These are phyloP conservation scores for Suillus decipiens DNA, from an alignment of 768 basidiomycete genomes.

Conservation along the genomic window DNA sequence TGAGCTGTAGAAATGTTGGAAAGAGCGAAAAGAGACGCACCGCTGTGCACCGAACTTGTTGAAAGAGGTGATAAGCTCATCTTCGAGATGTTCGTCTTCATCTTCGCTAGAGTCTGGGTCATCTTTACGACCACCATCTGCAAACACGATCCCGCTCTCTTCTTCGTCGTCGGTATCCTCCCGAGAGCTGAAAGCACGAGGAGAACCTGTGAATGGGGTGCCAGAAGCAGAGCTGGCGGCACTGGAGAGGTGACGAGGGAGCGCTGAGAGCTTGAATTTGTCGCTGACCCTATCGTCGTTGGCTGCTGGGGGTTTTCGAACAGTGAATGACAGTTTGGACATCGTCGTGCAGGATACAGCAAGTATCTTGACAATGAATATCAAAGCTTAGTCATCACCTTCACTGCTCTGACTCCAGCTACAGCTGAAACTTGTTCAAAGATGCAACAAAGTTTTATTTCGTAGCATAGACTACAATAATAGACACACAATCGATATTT, in stretches of 20 bases:
- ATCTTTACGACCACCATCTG: slow-evolving; percentile 26
- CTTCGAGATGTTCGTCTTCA: slow-evolving; percentile 53
- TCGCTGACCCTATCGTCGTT: slow-evolving; percentile 65
- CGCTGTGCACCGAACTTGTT: slow-evolving; percentile 78
- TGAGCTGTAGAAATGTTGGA: slow-evolving; percentile 68
- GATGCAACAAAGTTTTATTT: too few species aligned
- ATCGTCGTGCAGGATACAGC: slow-evolving; percentile 11
- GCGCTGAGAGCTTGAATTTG: slow-evolving; percentile 56
- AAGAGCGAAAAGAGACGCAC: slow-evolving; percentile 57
- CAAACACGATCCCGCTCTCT: slow-evolving; percentile 27
- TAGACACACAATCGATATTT: not conserved
- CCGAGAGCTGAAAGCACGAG: slow-evolving; percentile 31
- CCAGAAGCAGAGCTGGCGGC: slow-evolving; percentile 44
- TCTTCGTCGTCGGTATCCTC: slow-evolving; percentile 31
- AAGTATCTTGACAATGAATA: too few species aligned
- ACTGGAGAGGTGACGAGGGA: slow-evolving; percentile 58
- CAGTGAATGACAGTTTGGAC: slow-evolving; percentile 76
- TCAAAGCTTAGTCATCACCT: slow-evolving; percentile 3
- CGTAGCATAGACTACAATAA: not conserved
- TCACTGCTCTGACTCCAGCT: not conserved
- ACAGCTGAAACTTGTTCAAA: too few species aligned
- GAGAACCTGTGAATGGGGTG: slow-evolving; percentile 62
- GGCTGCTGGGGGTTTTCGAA: slow-evolving; percentile 72
- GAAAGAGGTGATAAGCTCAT: slow-evolving; percentile 73
- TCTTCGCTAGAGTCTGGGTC: slow-evolving; percentile 55